Conservation (phyloP, 345 rosid genomes). For the Anacardium occidentale region DNA sequence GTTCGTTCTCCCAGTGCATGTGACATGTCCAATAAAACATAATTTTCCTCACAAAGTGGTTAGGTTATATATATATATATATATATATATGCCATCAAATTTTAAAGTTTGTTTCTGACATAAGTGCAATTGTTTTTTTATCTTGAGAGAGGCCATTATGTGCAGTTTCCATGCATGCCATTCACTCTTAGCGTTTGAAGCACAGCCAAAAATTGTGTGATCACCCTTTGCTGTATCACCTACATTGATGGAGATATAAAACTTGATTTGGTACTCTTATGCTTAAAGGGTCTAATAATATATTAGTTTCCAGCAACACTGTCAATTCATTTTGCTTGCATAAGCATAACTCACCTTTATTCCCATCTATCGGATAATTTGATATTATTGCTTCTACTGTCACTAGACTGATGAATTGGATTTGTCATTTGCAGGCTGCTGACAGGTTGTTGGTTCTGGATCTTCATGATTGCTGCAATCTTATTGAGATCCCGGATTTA, state of each 20-base stretch:
- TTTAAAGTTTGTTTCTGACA: background rate
- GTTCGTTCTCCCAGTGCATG: background rate
- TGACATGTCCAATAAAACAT: background rate
- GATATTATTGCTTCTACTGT: background rate
- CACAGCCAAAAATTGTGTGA: background rate
- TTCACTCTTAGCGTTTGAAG: background rate
- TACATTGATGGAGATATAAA: background rate
- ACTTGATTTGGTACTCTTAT: too few relatives aligned
- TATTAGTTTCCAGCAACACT: background rate
- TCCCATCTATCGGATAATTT: background rate
- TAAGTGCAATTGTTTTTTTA: background rate
- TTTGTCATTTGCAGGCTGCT: constrained; percentile 27
- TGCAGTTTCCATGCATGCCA: background rate
- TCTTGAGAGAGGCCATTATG: too few relatives aligned
- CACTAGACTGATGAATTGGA: background rate
- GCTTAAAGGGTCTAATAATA: too few relatives aligned
- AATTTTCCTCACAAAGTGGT: background rate
- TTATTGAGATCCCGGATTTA: constrained; percentile 43
- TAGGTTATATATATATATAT: too few relatives aligned
- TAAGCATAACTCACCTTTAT: background rate
- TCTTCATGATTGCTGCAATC: constrained; percentile 36
- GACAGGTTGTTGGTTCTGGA: constrained; percentile 45
- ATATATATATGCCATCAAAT: background rate
- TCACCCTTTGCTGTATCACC: background rate
- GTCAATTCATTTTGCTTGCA: background rate